Conservation (phyloP, 2,329 filamentous ascomycete species). For the Lasiodiplodia gonubiensis region DNA sequence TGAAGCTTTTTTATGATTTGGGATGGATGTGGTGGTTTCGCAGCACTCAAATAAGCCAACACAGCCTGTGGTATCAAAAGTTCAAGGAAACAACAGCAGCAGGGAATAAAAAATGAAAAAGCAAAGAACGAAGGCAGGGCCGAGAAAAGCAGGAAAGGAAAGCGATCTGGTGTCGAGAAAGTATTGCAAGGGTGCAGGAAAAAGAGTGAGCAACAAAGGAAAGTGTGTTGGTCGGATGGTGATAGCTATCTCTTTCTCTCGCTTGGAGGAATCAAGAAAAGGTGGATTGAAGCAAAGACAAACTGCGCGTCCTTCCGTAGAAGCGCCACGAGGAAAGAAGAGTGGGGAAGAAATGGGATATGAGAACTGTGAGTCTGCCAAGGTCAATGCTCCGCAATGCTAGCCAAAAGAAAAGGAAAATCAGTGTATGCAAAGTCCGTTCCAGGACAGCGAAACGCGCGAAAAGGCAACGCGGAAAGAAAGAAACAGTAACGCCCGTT, state of each 20-base stretch:
- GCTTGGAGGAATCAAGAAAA: slow-evolving; percentile 14
- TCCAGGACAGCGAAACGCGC: slow-evolving; percentile 24
- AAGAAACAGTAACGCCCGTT: slow-evolving; percentile 28
- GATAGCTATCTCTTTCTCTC: slow-evolving; percentile 23
- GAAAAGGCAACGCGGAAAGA: slow-evolving; percentile 10
- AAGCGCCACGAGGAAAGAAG: background rate
- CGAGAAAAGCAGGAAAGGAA: slow-evolving; percentile 21
- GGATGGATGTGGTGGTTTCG: slow-evolving; percentile 26
- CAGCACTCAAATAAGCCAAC: slow-evolving; percentile 30
- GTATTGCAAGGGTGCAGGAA: slow-evolving; percentile 21
- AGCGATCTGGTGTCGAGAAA: slow-evolving; percentile 11
- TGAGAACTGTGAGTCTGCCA: slow-evolving; percentile 19
- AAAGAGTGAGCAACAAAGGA: slow-evolving; percentile 28
- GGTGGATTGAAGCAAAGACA: slow-evolving; percentile 16
- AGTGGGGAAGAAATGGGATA: slow-evolving; percentile 8
- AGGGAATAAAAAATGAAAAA: background rate
- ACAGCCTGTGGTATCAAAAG: slow-evolving; percentile 30
- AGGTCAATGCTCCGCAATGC: slow-evolving; percentile 30
- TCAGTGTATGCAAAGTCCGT: slow-evolving; percentile 25
- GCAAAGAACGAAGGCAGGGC: slow-evolving; percentile 10
- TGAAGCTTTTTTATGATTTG: slow-evolving; percentile 28
- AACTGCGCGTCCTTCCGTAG: slow-evolving; percentile 16
- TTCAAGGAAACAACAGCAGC: slow-evolving; percentile 13
- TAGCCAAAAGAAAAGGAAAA: slow-evolving; percentile 27
- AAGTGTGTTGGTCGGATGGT: slow-evolving; percentile 24